Conservation (phyloP, 2,329 filamentous ascomycete species). For the Penicillium sp. region DNA sequence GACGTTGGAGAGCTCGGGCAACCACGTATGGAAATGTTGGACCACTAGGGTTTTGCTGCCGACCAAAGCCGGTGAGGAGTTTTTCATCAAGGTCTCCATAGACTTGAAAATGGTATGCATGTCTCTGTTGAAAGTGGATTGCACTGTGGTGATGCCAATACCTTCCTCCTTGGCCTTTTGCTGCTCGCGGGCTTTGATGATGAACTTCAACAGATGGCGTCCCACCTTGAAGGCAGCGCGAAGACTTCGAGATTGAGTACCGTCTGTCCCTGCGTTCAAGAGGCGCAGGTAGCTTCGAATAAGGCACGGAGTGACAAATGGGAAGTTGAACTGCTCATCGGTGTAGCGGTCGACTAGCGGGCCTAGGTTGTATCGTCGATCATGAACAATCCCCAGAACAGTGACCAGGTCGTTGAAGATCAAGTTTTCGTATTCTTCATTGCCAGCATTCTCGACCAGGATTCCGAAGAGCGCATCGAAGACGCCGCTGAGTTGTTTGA, state of each 20-base stretch:
- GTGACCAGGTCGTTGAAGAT: conserved; percentile 84
- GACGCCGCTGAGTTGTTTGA: conserved; percentile 82
- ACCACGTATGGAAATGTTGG: conserved; percentile 93
- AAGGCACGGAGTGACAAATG: conserved; percentile 79
- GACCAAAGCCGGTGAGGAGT: conserved; percentile 71
- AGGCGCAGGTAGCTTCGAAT: conserved; percentile 78
- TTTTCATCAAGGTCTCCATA: conserved; percentile 81
- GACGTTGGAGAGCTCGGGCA: conserved; percentile 75
- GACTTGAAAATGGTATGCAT: conserved; percentile 81
- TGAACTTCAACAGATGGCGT: conserved; percentile 85
- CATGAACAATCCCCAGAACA: conserved; percentile 85
- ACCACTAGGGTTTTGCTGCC: conserved; percentile 91
- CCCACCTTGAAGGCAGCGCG: conserved; percentile 92
- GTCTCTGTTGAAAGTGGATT: conserved; percentile 70
- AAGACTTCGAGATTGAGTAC: conserved; percentile 72
- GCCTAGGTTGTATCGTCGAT: conserved; percentile 82
- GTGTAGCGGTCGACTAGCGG: conserved; percentile 88
- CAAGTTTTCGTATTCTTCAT: conserved; percentile 83
- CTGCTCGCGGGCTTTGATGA: conserved; percentile 76
- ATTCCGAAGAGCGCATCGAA: conserved; percentile 87
- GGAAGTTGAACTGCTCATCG: conserved; percentile 80
- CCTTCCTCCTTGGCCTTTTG: conserved; percentile 81
- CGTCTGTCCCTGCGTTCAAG: conserved; percentile 71
- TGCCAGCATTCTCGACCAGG: conserved; percentile 79
- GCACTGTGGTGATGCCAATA: conserved; percentile 67